Evolutionary conservation across 495 filamentous ascomycete genomes (phyloP), one percentile per base, ranked within the genome.

Genomic region (Letharia lupina): DNA sequence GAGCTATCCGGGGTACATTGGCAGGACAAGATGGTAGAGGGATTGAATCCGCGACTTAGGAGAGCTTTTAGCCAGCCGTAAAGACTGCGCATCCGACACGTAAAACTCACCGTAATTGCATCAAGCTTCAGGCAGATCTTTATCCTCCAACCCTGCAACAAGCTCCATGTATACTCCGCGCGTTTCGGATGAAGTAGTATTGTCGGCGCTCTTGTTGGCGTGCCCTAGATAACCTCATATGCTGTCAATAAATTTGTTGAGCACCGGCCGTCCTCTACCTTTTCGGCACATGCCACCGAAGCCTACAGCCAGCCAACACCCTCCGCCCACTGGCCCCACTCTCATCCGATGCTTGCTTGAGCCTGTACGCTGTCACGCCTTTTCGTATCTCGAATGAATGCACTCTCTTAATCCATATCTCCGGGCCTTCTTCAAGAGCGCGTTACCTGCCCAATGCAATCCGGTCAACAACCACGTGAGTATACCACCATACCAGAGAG

Each of bases 391-490:
- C 63, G 69, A 61, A 60, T 91, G 93, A 90, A 97, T 98, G 93
- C 93, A 93, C 87, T 91, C 94, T 80, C 86, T 98, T 87, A 99
- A 98, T 78, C 94, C 95, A 74, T 96, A 96, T 78, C 84, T 99
- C 74, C 87, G 90, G 82, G 90, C 95, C 81, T 97, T 98, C 89
- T 96, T 96, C 84, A 90, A 91, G 80, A 97, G 91, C 83, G 84
- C 90, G 75, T 84, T 96, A 71, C 91, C 91, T 65, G 80, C 89
- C 74, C 95, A 97, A 86, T 98, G 95, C 82, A 84, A 88, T 72
- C 94, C 93, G 59, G 84, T 92, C 65, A 88, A 94, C 76, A 89
- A 93, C 75, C 90, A 98, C 82, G 89, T 90, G 80, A 70, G 83
- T 73, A 56, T 48, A 45, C 60, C 56, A 40, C 52, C 48, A 31